Percentiles rank a stretch among this genome's conserved stretches.
phyloP scores from a whole-genome alignment of 495 filamentous ascomycete species.

The Hyaloscypha variabilis region DNA sequence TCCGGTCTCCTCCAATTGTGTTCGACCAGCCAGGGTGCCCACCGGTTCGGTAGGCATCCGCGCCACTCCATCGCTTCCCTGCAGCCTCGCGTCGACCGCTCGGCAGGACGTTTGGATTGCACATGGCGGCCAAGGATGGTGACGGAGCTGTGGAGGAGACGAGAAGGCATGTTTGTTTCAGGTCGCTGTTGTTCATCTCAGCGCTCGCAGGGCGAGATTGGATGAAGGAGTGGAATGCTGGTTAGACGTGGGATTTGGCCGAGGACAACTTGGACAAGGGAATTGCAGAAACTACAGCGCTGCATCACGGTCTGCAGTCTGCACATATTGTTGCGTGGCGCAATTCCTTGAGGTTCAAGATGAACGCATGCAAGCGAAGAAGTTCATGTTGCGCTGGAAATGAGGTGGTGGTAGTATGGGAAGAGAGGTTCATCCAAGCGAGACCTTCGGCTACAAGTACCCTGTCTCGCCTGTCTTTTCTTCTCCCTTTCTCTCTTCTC shows the following conservation, averaged over 20 bases:
- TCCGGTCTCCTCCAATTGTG: background rate
- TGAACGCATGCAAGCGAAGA: no score
- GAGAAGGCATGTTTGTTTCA: background rate
- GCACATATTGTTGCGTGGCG: background rate
- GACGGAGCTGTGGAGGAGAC: background rate
- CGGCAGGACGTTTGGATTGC: background rate
- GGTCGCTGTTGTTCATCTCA: background rate
- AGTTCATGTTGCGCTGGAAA: background rate
- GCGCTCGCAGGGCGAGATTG: background rate
- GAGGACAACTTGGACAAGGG: background rate
- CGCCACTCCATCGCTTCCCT: slow-evolving; percentile 2
- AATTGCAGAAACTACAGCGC: background rate
- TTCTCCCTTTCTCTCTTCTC: background rate
- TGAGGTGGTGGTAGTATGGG: background rate
- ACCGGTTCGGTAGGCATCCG: background rate
- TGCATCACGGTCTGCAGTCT: background rate
- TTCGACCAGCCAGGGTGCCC: background rate
- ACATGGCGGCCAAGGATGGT: slow-evolving; percentile 1
- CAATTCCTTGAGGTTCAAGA: background rate
- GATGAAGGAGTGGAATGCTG: background rate
- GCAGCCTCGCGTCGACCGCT: background rate
- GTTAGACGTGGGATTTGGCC: background rate
- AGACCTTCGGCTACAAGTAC: background rate
- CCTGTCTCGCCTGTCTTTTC: no score
- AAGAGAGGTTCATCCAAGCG: background rate